These are phyloP conservation scores for Penicillium brevicompactum DNA, from an alignment of 2,329 filamentous ascomycete species.

Conservation along the genomic window DNA sequence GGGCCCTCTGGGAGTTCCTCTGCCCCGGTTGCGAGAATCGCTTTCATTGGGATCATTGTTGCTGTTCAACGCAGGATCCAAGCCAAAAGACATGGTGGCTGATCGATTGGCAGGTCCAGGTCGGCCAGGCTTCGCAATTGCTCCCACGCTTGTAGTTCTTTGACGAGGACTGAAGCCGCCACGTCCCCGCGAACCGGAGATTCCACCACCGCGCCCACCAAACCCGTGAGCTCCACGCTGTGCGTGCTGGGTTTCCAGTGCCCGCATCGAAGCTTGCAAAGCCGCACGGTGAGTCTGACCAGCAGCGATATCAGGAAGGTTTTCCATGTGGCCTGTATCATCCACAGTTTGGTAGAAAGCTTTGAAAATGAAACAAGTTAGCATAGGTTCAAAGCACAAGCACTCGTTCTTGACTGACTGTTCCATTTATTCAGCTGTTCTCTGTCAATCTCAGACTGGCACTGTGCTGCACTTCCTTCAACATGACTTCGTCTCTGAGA, in stretches of 20 bases:
- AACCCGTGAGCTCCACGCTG: background rate
- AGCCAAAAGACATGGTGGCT: slow-evolving; percentile 1
- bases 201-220: background rate
- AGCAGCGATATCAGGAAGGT: slow-evolving; percentile 35
- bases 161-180: background rate
- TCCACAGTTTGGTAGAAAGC: slow-evolving; percentile 33
- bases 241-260: slow-evolving; percentile 5
- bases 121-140: slow-evolving; percentile 1
- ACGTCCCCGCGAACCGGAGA: background rate
- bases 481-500: background rate
- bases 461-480: background rate
- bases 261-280: slow-evolving; percentile 25
- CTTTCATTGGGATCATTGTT: slow-evolving; percentile 4
- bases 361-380: slow-evolving; percentile 21
- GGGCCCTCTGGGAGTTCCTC: background rate
- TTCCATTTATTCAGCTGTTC: background rate
- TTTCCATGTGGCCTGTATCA: slow-evolving; percentile 33
- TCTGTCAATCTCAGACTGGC: background rate
- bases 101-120: background rate
- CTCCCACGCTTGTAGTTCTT: background rate
- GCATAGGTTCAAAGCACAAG: background rate
- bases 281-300: slow-evolving; percentile 43
- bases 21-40: background rate
- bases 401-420: background rate
- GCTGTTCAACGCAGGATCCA: slow-evolving; percentile 25